A percentile compares a stretch with the other conserved stretches of the same genome.
These are phyloP conservation scores for Pichia membranifaciens DNA, from an alignment of 805 yeast species.

Conservation along the genomic window DNA sequence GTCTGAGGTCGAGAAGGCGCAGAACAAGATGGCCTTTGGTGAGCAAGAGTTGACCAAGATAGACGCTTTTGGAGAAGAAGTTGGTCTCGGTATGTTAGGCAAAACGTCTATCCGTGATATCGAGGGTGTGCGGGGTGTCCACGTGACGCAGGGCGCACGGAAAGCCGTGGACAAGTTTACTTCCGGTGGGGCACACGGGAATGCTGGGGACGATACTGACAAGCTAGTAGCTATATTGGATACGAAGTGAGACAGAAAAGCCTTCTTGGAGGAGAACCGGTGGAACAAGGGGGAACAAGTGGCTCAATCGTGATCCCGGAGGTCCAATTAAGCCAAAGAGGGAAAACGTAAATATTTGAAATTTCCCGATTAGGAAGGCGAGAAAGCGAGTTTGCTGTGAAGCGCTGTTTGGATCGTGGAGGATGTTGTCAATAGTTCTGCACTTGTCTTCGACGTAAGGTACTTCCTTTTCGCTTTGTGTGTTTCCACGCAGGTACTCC, in stretches of 20 bases:
- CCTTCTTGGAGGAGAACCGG: too few relatives aligned
- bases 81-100: conserved; percentile 73
- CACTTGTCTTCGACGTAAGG: too few relatives aligned
- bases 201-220: not conserved
- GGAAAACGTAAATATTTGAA: conserved; percentile 14
- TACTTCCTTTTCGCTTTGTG: too few relatives aligned
- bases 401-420: not conserved
- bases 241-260: too few relatives aligned
- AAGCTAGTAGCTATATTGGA: not conserved
- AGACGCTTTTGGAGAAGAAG: conserved; percentile 72
- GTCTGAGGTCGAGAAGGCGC: conserved; percentile 77
- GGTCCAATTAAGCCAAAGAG: conserved; percentile 4
- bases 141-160: conserved; percentile 14
- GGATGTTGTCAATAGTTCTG: too few relatives aligned
- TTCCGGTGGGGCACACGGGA: not conserved
- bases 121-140: conserved; percentile 9
- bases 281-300: not conserved
- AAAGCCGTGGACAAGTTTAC: conserved; percentile 14
- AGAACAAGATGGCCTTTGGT: conserved; percentile 81
- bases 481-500: too few relatives aligned
- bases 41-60: conserved; percentile 55
- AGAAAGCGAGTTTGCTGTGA: not conserved
- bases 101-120: conserved; percentile 20
- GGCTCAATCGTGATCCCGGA: not conserved
- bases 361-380: conserved; percentile 4